Conservation (phyloP, 2,329 filamentous ascomycete genomes). For the Aureobasidium uvarum region DNA sequence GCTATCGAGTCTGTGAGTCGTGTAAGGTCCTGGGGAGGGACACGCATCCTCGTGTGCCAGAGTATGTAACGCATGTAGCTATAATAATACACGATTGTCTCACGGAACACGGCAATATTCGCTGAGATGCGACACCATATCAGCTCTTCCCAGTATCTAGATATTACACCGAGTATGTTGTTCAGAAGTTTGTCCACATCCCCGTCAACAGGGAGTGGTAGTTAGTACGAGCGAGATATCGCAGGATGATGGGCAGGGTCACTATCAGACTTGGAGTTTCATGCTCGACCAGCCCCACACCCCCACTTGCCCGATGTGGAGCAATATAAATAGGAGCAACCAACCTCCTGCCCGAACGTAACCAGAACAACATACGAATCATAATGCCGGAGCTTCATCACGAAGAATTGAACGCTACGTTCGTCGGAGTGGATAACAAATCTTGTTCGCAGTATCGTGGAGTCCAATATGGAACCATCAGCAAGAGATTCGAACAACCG, state of each 20-base stretch:
- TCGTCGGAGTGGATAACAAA: slow-evolving; percentile 25
- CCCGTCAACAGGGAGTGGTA: too few species aligned
- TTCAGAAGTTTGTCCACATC: too few species aligned
- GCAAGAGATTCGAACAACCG: slow-evolving; percentile 28
- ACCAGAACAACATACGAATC: neutral
- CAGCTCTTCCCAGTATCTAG: too few species aligned
- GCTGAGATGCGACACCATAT: too few species aligned
- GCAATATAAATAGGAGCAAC: slow-evolving; percentile 20
- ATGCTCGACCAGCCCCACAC: neutral
- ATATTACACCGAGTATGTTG: too few species aligned
- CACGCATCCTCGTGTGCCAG: too few species aligned
- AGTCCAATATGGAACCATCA: slow-evolving; percentile 30
- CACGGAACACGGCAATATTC: too few species aligned
- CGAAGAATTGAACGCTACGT: slow-evolving; percentile 27
- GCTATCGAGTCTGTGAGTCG: too few species aligned
- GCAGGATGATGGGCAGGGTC: neutral
- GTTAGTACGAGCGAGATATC: neutral
- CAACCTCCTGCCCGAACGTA: neutral
- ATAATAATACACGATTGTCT: too few species aligned
- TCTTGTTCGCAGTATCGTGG: slow-evolving; percentile 30
- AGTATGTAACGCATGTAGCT: too few species aligned
- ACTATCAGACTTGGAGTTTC: neutral
- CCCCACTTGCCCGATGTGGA: slow-evolving; percentile 19
- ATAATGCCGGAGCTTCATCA: slow-evolving; percentile 27
- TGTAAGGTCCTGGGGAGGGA: too few species aligned